Percentiles rank a stretch among this genome's conserved stretches.
phyloP scores from a whole-genome alignment of 768 basidiomycete genomes.

The Guyanaporus albipodus region DNA sequence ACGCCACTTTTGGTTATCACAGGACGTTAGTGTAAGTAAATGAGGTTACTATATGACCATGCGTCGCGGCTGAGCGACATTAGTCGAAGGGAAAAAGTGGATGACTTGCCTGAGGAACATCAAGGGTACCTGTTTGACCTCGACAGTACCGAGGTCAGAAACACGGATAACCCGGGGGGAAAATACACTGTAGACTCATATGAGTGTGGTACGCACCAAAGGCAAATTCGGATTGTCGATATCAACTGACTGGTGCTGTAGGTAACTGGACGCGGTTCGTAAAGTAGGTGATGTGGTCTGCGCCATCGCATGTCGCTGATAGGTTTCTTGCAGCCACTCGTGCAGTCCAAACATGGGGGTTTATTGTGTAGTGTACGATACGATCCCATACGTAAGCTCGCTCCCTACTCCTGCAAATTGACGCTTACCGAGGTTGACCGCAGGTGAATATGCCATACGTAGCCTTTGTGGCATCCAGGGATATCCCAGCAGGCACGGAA shows the following conservation, averaged over 20 bases:
- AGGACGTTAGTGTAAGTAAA: slow-evolving; percentile 46
- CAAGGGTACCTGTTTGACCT: slow-evolving; percentile 59
- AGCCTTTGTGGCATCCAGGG: slow-evolving; percentile 48
- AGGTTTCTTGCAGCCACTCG: slow-evolving; percentile 51
- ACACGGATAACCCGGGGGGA: slow-evolving; percentile 30
- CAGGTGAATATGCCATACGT: slow-evolving; percentile 62
- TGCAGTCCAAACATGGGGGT: slow-evolving; percentile 58
- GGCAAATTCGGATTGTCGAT: not conserved
- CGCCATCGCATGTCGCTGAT: slow-evolving; percentile 1
- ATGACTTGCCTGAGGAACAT: slow-evolving; percentile 32
- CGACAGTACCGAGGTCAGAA: slow-evolving; percentile 48
- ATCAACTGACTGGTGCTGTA: slow-evolving; percentile 23
- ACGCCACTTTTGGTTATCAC: slow-evolving; percentile 4
- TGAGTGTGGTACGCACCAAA: slow-evolving; percentile 40
- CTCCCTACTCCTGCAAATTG: not conserved
- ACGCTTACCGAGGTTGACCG: not conserved
- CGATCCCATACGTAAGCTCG: slow-evolving; percentile 45
- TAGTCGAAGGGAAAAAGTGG: slow-evolving; percentile 44
- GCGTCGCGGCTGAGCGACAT: not conserved
- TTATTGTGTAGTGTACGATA: slow-evolving; percentile 60
- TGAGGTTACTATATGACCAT: not conserved
- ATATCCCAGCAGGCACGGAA: slow-evolving; percentile 51
- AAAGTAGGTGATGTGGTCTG: slow-evolving; percentile 45
- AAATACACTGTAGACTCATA: slow-evolving; percentile 56
- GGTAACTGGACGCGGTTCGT: slow-evolving; percentile 78